A percentile compares a stretch with the other conserved stretches of the same genome.
phyloP scores from a whole-genome alignment of 2,329 filamentous ascomycete species.

The Mycocentrospora acerina region DNA sequence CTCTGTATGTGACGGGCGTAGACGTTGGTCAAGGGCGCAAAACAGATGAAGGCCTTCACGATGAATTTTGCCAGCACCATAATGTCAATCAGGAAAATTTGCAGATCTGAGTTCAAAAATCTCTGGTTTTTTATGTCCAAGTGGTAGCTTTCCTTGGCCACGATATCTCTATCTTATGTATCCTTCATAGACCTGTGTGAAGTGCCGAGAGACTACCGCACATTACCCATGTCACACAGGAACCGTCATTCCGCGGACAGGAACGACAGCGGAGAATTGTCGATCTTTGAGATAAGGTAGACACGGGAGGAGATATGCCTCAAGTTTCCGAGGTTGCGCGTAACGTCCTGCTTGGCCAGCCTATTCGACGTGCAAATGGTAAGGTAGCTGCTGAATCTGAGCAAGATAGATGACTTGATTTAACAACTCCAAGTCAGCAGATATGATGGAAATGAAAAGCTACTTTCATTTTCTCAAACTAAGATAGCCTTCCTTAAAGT shows the following conservation, averaged over 20 bases:
- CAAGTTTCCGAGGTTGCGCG: background rate
- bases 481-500: too few relatives aligned
- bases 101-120: too few relatives aligned
- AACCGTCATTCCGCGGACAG: slow-evolving; percentile 10
- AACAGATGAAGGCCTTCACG: slow-evolving; percentile 17
- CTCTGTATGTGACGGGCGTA: slow-evolving; percentile 14
- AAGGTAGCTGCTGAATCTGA: background rate
- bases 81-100: slow-evolving; percentile 8
- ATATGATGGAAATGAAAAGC: too few relatives aligned
- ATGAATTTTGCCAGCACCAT: slow-evolving; percentile 24
- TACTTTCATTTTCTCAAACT: too few relatives aligned
- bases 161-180: background rate
- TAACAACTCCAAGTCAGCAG: too few relatives aligned
- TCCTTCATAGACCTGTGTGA: background rate
- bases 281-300: slow-evolving; percentile 21
- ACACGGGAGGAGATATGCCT: background rate
- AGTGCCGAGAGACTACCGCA: slow-evolving; percentile 9
- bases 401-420: too few relatives aligned
- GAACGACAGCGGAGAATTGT: slow-evolving; percentile 8
- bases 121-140: background rate
- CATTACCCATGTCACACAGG: slow-evolving; percentile 13
- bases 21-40: slow-evolving; percentile 20
- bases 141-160: too few relatives aligned
- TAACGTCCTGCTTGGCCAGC: background rate
- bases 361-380: slow-evolving; percentile 3